A percentile compares a stretch with the other conserved stretches of the same genome.
Evolutionary conservation across 345 rosid species (phyloP).

Genomic region (Aquilaria sinensis): DNA sequence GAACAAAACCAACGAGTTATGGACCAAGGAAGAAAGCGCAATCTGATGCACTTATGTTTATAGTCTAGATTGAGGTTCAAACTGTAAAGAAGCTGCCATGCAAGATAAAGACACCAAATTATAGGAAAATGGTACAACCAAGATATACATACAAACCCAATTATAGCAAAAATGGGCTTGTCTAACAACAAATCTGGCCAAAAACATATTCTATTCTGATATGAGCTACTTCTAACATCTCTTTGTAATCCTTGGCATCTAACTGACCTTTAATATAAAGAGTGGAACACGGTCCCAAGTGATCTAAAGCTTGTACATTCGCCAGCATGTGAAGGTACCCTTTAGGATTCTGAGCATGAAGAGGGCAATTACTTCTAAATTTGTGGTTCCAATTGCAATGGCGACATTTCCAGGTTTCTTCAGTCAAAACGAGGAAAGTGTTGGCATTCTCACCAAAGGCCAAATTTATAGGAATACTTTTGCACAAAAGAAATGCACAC

Average conservation of each 20-base stretch:
- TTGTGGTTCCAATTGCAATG: slow-evolving; percentile 39
- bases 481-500: not conserved
- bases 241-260: too few relatives aligned
- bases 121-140: not conserved
- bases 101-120: not conserved
- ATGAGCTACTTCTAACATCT: too few relatives aligned
- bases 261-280: slow-evolving; percentile 23
- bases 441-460: slow-evolving; percentile 9
- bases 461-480: not conserved
- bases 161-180: too few relatives aligned
- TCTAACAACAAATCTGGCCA: too few relatives aligned
- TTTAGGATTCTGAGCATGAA: slow-evolving; percentile 17
- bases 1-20: not conserved
- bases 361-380: slow-evolving; percentile 14
- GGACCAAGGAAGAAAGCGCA: too few relatives aligned
- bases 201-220: too few relatives aligned
- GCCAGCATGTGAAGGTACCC: slow-evolving; percentile 15
- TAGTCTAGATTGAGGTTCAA: not conserved
- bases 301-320: slow-evolving; percentile 13
- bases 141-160: too few relatives aligned
- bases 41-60: not conserved
- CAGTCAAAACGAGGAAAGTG: slow-evolving; percentile 21
- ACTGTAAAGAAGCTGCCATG: not conserved
- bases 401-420: slow-evolving; percentile 47
- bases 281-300: slow-evolving; percentile 5